Evolutionary conservation across 169 alveolate species (phyloP), one percentile per base, ranked within the genome.

Genomic region (Plasmodium berghei): DNA sequence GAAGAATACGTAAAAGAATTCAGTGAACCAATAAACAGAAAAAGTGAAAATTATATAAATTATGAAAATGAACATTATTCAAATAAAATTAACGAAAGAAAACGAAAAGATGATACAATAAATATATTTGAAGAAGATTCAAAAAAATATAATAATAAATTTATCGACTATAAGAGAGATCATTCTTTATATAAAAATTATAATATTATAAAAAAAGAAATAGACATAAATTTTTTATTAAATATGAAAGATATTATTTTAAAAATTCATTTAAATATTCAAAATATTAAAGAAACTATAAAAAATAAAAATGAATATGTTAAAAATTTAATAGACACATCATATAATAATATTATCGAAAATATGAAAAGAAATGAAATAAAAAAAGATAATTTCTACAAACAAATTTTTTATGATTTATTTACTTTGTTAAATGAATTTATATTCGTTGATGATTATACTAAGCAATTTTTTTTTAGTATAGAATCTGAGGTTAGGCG

Each of bases 371-470:
- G 73, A 16, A 66, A 66, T 58, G 83, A 67, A 56, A 67, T 49
- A 66, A 66, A 66, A 66, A 67, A 66, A 70, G 90, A 80, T 9
- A 64, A 80, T 54, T 80, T 80, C 46, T 80, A 80, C 26, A 80
- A 70, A 58, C 40, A 66, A 80, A 61, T 80, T 34, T 80, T 80
- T 54, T 56, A 80, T 46, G 90, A 80, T 26, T 40, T 80, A 18
- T 80, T 80, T 66, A 80, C 42, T 54, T 54, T 80, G 6, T 54
- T 80, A 10, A 80, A 80, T 80, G 90, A 80, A 54, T 80, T 80
- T 61, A 80, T 80, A 56, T 54, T 80, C 52, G 83, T 80, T n/a
- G 90, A 80, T 80, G 90, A 80, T 28, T 80, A 80, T 45, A 80
- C 90, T 1, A 80, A 55, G 46, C 66, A 54, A 26, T 80, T 66